Conservation (phyloP, 768 basidiomycete species). For the Calocera viscosa region DNA sequence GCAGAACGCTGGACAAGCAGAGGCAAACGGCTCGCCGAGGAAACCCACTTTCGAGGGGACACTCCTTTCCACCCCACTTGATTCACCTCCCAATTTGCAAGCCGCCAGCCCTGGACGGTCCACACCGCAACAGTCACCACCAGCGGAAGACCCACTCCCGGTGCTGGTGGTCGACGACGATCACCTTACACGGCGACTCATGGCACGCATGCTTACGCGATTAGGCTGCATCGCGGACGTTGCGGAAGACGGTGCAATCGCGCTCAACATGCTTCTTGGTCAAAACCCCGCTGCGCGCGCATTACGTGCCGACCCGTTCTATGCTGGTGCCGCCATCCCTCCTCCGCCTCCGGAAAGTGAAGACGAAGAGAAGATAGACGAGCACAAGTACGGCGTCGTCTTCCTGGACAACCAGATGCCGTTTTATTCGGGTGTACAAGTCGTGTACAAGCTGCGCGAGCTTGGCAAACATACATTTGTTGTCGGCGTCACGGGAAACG, state of each 20-base stretch:
- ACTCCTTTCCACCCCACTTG: background rate
- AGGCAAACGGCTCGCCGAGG: background rate
- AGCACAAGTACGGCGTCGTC: conserved; percentile 31
- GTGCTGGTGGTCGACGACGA: conserved; percentile 82
- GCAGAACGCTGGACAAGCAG: background rate
- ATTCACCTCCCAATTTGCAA: background rate
- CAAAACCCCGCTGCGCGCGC: conserved; percentile 10
- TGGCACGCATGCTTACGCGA: conserved; percentile 65
- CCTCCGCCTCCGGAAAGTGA: background rate
- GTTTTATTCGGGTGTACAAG: conserved; percentile 50
- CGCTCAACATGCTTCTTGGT: conserved; percentile 58
- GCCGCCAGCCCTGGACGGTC: background rate
- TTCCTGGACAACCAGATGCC: conserved; percentile 75
- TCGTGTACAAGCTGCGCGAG: conserved; percentile 50
- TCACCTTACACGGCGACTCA: conserved; percentile 60
- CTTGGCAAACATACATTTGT: conserved; percentile 61
- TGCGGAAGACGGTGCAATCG: conserved; percentile 74
- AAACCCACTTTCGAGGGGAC: background rate
- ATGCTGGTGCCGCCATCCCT: background rate
- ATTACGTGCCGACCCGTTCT: background rate
- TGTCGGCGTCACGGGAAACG: conserved; percentile 39
- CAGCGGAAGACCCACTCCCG: conserved; percentile 33
- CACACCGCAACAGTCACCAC: background rate
- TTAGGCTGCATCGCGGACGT: conserved; percentile 66
- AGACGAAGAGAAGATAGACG: conserved; percentile 10